These are phyloP conservation scores for Hapsidospora chrysogenum DNA, from an alignment of 495 filamentous ascomycete species.

Conservation along the genomic window DNA sequence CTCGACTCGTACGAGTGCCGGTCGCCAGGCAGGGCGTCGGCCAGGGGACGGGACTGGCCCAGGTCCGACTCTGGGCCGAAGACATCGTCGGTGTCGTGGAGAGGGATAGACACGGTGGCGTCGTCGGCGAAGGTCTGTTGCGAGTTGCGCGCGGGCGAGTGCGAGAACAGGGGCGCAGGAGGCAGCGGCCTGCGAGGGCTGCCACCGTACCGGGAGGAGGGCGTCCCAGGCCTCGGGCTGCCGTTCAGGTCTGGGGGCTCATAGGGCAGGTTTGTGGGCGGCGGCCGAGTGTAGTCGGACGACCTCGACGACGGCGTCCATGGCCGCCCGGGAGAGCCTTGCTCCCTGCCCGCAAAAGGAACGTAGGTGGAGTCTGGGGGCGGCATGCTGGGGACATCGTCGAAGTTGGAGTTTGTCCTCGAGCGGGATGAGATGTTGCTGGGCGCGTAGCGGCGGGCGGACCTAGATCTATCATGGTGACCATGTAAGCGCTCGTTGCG, in stretches of 20 bases:
- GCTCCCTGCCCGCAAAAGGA: constrained; percentile 15
- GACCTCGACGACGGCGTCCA: constrained; percentile 50
- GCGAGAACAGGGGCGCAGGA: constrained; percentile 70
- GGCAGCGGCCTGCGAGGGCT: constrained; percentile 80
- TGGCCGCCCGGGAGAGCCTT: constrained; percentile 37
- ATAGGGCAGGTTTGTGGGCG: constrained; percentile 51
- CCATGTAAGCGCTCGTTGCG: constrained; percentile 1
- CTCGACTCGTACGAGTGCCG: constrained; percentile 45
- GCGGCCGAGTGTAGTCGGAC: constrained; percentile 50
- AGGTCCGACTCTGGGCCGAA: constrained; percentile 49
- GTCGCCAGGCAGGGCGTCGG: constrained; percentile 3
- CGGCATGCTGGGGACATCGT: constrained; percentile 26
- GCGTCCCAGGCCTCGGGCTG: constrained; percentile 75
- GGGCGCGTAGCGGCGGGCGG: neutral
- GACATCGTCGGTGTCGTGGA: constrained; percentile 34
- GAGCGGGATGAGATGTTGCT: constrained; percentile 1
- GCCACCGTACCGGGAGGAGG: constrained; percentile 71
- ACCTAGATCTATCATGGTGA: neutral
- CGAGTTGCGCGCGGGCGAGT: constrained; percentile 15
- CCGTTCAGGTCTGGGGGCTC: constrained; percentile 83
- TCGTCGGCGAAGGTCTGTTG: constrained; percentile 27
- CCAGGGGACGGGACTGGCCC: constrained; percentile 16
- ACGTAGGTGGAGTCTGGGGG: constrained; percentile 27
- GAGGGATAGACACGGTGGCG: constrained; percentile 41
- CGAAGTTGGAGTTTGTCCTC: constrained; percentile 2